Evolutionary conservation across 257 asterid genomes (phyloP).

Genomic region (Scutellaria baicalensis): DNA sequence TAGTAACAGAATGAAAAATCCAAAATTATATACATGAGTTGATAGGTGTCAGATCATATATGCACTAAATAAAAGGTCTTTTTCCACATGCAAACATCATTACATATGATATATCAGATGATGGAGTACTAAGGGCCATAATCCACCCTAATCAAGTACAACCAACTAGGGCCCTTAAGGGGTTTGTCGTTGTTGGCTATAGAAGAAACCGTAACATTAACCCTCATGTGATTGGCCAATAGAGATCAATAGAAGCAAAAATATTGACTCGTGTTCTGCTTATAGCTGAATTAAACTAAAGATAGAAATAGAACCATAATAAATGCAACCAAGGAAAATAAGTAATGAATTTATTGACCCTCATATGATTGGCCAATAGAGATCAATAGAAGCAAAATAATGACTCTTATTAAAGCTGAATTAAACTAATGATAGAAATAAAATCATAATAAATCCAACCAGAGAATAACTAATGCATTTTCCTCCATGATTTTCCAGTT

Average conservation of each 20-base stretch:
- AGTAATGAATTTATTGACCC: background rate
- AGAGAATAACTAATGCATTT: background rate
- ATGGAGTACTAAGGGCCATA: too few species aligned
- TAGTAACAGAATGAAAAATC: too few species aligned
- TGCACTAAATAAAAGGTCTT: too few species aligned
- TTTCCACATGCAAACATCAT: too few species aligned
- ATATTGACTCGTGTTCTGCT: too few species aligned
- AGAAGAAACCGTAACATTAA: background rate
- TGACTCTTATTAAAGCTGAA: background rate
- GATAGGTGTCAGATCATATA: too few species aligned
- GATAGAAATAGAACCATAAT: background rate
- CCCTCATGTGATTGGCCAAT: background rate
- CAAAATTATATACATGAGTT: too few species aligned
- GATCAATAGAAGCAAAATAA: background rate
- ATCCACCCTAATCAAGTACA: too few species aligned
- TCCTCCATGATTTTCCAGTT: too few species aligned
- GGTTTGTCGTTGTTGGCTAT: too few species aligned
- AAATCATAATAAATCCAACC: background rate
- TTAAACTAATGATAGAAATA: background rate
- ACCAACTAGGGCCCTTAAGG: too few species aligned
- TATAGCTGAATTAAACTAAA: background rate
- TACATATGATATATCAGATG: too few species aligned
- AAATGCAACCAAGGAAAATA: background rate
- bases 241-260: background rate
- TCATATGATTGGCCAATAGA: background rate